Evolutionary conservation across 2,329 filamentous ascomycete genomes (phyloP).

Genomic region (Fusarium equiseti): DNA sequence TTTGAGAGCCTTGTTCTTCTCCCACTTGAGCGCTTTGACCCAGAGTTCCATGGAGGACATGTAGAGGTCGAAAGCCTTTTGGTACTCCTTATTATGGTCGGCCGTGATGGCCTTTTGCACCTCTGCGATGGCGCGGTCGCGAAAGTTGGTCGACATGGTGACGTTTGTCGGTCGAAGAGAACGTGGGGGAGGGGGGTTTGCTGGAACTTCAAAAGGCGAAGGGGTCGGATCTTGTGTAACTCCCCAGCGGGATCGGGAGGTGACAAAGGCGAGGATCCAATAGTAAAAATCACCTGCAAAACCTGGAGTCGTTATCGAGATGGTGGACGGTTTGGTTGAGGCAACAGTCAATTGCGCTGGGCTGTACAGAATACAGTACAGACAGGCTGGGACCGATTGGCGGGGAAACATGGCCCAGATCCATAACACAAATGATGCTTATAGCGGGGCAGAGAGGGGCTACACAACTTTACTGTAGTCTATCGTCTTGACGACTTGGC

Average conservation of each 20-base stretch:
- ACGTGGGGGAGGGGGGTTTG: constrained; percentile 34
- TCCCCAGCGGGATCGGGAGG: constrained; percentile 16
- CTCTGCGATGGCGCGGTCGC: constrained; percentile 94
- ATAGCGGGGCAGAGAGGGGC: constrained; percentile 52
- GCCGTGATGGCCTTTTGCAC: constrained; percentile 98
- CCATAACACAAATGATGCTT: constrained; percentile 43
- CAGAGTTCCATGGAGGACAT: constrained; percentile 97
- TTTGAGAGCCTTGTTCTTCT: constrained; percentile 97
- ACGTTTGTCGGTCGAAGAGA: constrained; percentile 33
- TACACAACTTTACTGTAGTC: constrained; percentile 39
- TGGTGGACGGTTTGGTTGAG: constrained; percentile 34
- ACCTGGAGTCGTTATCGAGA: constrained; percentile 17
- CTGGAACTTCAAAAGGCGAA: constrained; percentile 1
- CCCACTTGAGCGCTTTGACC: constrained; percentile 99
- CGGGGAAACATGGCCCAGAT: constrained; percentile 53
- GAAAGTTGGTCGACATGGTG: constrained; percentile 95
- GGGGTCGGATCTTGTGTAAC: constrained; percentile 4
- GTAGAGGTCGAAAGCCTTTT: constrained; percentile 96
- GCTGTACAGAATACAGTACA: constrained; percentile 21
- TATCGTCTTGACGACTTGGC: constrained; percentile 9
- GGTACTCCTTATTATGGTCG: constrained; percentile 95
- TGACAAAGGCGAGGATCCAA: background rate
- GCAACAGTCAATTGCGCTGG: constrained; percentile 37
- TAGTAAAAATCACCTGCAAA: constrained; percentile 1
- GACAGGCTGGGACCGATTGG: constrained; percentile 49